phyloP scores from a whole-genome alignment of 495 filamentous ascomycete species.

The Beverwykella pulmonaria region DNA sequence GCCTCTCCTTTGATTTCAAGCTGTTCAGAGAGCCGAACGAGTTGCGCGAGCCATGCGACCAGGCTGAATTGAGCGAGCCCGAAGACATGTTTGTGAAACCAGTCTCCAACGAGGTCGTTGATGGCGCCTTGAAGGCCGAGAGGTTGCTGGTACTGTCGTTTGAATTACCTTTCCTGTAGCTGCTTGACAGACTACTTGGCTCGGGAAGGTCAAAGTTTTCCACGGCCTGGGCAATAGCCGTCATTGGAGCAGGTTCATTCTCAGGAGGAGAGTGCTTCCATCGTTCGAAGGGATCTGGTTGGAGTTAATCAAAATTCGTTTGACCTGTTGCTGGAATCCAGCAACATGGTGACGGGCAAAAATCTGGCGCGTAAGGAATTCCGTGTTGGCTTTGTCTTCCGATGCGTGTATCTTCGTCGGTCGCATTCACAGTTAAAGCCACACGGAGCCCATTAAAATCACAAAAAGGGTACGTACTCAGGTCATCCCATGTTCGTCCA shows the following conservation, averaged over 20 bases:
- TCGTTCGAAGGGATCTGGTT: constrained; percentile 70
- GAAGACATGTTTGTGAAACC: constrained; percentile 54
- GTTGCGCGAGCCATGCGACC: constrained; percentile 65
- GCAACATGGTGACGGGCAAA: background rate
- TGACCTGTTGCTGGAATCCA: background rate
- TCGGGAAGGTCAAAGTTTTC: constrained; percentile 52
- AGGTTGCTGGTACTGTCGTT: constrained; percentile 63
- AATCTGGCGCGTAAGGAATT: background rate
- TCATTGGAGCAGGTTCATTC: constrained; percentile 79
- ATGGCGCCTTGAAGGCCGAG: constrained; percentile 62
- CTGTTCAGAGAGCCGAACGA: constrained; percentile 66
- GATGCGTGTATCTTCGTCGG: background rate
- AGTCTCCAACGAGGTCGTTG: constrained; percentile 71
- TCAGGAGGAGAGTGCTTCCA: constrained; percentile 87
- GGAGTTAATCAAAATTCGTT: constrained; percentile 39
- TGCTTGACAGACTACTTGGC: constrained; percentile 40
- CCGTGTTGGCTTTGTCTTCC: background rate
- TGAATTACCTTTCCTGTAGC: constrained; percentile 48
- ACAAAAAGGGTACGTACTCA: constrained; percentile 30
- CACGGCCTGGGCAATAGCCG: constrained; percentile 76
- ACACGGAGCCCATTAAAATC: background rate
- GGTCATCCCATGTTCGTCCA: constrained; percentile 33
- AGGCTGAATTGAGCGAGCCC: constrained; percentile 59
- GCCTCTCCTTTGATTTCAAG: constrained; percentile 60
- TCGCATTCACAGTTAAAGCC: background rate